Base-by-base conservation (phyloP, 352 stramenopile species). In the Globisporangium echinulatum region DNA sequence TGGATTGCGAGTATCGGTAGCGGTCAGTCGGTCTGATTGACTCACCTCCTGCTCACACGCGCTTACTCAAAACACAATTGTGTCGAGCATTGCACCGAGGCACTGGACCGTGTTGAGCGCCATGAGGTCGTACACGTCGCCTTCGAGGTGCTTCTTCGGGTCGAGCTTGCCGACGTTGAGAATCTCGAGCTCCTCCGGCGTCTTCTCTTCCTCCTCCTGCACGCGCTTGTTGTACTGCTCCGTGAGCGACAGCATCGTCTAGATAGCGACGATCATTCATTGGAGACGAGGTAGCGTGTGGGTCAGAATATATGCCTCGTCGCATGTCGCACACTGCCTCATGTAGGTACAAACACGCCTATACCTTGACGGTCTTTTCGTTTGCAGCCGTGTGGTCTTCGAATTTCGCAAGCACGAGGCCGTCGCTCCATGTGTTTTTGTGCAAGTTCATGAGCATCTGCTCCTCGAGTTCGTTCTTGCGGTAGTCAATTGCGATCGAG, bases 361-460 rank as follows among this genome's bases (percentile, higher is more conserved):
- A 39, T 62, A 87, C 77, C 68, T 98, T 90, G 25, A 99, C 86
- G 15, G 92, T 87, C 53, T 88, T 85, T 70, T 98, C 88, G 64
- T 98, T 98, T 40, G 88, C 84, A 50, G 78, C 69, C 51, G 97
- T 80, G 73, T 98, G 94, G 59, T 98, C 88, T 71, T 99, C 96
- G 70, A 99, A 99, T 59, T 91, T 87, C 53, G 93, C 74, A 5
- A 99, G 80, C 54, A 97, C 90, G 7, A 99, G 79, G 1, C 96
- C 96, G 38, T 92, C 78, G 51, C 96, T 98, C 97, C 97, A 99
- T 62, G 97, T 96, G 59, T 96, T 96, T 67, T 98, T 98, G 84
- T 99, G 90, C 57, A 99, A 70, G 76, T 99, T 99, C 90, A 98
- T 98, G 13, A 99, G 85, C 96, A 99, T 99, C 76, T 99, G 96